These are phyloP conservation scores for Maudiozyma saulgeensis DNA, from an alignment of 805 yeast species.

Conservation along the genomic window DNA sequence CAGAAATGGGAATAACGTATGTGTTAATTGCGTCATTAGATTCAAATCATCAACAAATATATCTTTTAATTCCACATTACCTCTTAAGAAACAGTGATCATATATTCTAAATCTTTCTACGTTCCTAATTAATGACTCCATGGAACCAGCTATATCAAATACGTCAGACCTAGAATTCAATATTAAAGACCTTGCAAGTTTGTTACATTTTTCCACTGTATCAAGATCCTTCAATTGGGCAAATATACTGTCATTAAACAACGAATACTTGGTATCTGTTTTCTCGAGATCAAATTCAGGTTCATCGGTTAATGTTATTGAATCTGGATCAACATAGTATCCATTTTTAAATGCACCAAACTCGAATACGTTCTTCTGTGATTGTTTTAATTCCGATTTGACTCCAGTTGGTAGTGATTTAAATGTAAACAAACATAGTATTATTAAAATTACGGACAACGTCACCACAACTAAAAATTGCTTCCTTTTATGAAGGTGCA, in stretches of 20 bases:
- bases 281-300: background rate
- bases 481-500: too few species aligned
- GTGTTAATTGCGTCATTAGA: background rate
- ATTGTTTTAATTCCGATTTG: too few species aligned
- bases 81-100: conserved; percentile 13
- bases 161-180: background rate
- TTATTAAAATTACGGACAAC: too few species aligned
- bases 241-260: background rate
- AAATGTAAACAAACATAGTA: too few species aligned
- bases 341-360: background rate
- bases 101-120: conserved; percentile 16
- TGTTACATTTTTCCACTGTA: background rate
- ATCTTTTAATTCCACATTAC: background rate
- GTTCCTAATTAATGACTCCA: background rate
- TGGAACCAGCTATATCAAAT: background rate
- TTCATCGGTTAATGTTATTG: background rate
- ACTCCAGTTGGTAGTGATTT: too few species aligned
- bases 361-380: background rate
- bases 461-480: too few species aligned
- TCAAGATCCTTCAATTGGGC: background rate
- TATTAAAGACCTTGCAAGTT: background rate
- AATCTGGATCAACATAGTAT: background rate
- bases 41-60: background rate
- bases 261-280: background rate
- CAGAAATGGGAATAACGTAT: conserved; percentile 17